Conservation (phyloP, 2,329 filamentous ascomycete species). For the Davidsoniella virescens region DNA sequence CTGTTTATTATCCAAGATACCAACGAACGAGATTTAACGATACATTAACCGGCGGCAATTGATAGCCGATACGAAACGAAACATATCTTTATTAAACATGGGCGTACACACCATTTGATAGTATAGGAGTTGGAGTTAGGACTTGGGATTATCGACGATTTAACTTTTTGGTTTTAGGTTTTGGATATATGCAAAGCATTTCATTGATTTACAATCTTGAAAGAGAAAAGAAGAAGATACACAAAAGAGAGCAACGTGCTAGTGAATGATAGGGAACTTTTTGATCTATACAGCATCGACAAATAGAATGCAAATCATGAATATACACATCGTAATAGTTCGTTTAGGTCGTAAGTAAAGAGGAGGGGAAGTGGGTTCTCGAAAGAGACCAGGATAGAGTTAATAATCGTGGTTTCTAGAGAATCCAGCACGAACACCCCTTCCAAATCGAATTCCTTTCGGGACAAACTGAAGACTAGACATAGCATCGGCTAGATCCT, state of each 20-base stretch:
- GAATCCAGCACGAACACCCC: constrained; percentile 38
- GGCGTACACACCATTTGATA: neutral
- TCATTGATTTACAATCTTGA: no score
- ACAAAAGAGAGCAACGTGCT: no score
- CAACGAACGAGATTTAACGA: neutral
- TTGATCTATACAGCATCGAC: no score
- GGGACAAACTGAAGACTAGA: constrained; percentile 57
- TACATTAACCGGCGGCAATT: neutral
- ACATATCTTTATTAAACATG: neutral
- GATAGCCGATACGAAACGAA: neutral
- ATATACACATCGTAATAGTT: neutral
- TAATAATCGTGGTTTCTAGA: constrained; percentile 24
- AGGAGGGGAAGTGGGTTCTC: constrained; percentile 10
- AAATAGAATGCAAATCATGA: no score
- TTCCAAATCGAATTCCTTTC: constrained; percentile 47
- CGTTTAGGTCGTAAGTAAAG: neutral
- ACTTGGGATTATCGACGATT: neutral
- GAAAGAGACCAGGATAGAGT: no score
- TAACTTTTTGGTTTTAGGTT: neutral
- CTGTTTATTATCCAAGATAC: constrained; percentile 1
- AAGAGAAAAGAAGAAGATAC: no score
- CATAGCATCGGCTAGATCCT: constrained; percentile 50
- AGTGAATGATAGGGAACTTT: no score
- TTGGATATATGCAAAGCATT: neutral
- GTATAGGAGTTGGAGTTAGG: constrained; percentile 4